phyloP scores from a whole-genome alignment of 805 yeast genomes.

The Tetrapisispora nanseiensis region DNA sequence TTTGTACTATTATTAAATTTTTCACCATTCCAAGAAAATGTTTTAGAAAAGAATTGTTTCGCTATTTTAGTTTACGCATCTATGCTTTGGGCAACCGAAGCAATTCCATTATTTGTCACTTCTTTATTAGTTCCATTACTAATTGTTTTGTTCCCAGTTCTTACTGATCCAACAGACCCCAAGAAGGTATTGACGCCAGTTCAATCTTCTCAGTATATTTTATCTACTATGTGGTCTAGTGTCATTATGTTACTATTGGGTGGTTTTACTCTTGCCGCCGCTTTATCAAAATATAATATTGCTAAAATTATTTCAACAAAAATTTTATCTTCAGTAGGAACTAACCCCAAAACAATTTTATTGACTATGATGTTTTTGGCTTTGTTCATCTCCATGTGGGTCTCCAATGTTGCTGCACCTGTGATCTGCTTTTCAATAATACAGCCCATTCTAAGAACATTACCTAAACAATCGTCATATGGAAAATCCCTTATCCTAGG shows the following conservation, averaged over 20 bases:
- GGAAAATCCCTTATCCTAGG: slow-evolving; percentile 82
- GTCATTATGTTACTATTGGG: slow-evolving; percentile 84
- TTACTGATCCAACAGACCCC: slow-evolving; percentile 45
- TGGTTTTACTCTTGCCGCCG: slow-evolving; percentile 93
- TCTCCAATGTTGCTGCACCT: slow-evolving; percentile 95
- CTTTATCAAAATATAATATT: slow-evolving; percentile 79
- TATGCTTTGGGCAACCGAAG: slow-evolving; percentile 86
- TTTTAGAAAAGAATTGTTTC: slow-evolving; percentile 66
- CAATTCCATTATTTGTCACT: slow-evolving; percentile 50
- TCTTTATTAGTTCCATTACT: slow-evolving; percentile 75
- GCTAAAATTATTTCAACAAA: slow-evolving; percentile 80
- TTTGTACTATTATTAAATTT: slow-evolving; percentile 38
- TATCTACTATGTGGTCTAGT: slow-evolving; percentile 90
- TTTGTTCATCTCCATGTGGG: slow-evolving; percentile 85
- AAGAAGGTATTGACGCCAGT: slow-evolving; percentile 44
- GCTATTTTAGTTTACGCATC: slow-evolving; percentile 78
- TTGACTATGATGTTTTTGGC: slow-evolving; percentile 81
- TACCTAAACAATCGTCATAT: slow-evolving; percentile 69
- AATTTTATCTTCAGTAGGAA: slow-evolving; percentile 75
- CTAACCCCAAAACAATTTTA: slow-evolving; percentile 68
- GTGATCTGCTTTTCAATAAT: slow-evolving; percentile 84
- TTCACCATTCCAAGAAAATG: slow-evolving; percentile 47
- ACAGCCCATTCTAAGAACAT: slow-evolving; percentile 77
- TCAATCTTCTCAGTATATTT: slow-evolving; percentile 59
- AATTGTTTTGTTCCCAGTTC: slow-evolving; percentile 60